Evolutionary conservation across 805 yeast genomes (phyloP).

Genomic region (Starmerella kuoi): DNA sequence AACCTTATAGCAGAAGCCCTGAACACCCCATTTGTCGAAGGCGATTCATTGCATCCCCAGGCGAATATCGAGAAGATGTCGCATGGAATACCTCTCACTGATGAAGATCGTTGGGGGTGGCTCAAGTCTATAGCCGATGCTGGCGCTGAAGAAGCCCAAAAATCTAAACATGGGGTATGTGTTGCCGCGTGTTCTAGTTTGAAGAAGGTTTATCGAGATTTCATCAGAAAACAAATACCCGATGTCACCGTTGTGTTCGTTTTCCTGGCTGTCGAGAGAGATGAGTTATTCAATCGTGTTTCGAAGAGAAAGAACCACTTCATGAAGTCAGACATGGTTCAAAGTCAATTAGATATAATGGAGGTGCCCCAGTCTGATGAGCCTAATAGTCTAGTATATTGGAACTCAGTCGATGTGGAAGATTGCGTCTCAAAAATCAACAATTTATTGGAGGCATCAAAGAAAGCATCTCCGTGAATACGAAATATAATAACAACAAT

Average conservation of each 20-base stretch:
- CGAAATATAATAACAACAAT: no score
- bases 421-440: conserved; percentile 11
- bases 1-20: conserved; percentile 36
- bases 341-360: conserved; percentile 62
- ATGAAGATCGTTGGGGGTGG: conserved; percentile 93
- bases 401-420: conserved; percentile 15
- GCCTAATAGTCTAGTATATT: conserved; percentile 18
- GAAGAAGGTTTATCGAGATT: conserved; percentile 59
- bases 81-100: conserved; percentile 64
- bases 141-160: conserved; percentile 29
- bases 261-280: conserved; percentile 53
- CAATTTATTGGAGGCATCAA: not conserved
- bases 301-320: conserved; percentile 58
- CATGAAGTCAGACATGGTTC: conserved; percentile 79
- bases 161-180: conserved; percentile 26
- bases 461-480: not conserved
- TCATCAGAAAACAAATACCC: conserved; percentile 33
- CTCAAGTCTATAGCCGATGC: conserved; percentile 38
- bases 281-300: conserved; percentile 51
- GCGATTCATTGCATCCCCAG: conserved; percentile 67
- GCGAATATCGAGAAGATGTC: conserved; percentile 75
- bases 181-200: conserved; percentile 79
- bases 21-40: conserved; percentile 58
- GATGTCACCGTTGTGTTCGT: conserved; percentile 40
- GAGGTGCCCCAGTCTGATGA: conserved; percentile 45